Evolutionary conservation across 345 rosid species (phyloP).

Genomic region (Bruguiera sexangula): DNA sequence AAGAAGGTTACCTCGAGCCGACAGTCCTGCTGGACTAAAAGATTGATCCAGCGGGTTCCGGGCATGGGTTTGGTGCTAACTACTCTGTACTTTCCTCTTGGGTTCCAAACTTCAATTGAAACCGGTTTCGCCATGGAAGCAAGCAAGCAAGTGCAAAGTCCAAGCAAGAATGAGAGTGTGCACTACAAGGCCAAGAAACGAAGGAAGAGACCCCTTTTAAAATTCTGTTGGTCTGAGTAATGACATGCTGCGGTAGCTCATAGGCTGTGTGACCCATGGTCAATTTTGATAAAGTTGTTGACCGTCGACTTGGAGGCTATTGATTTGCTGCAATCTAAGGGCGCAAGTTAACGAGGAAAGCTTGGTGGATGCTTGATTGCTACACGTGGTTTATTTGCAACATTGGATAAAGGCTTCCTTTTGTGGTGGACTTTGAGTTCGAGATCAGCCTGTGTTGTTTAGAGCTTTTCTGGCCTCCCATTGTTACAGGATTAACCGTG

Average conservation of each 20-base stretch:
- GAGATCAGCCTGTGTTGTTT: too few relatives aligned
- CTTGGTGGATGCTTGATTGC: background rate
- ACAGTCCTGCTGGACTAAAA: constrained; percentile 80
- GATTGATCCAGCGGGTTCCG: constrained; percentile 97
- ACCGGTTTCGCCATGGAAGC: constrained; percentile 83
- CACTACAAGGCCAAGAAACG: background rate
- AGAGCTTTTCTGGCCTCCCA: too few relatives aligned
- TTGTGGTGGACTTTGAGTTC: background rate
- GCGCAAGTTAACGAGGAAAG: background rate
- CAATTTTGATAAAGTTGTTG: background rate
- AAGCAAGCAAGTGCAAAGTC: background rate
- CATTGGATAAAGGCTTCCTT: constrained; percentile 1
- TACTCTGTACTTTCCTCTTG: constrained; percentile 88
- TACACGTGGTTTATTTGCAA: background rate
- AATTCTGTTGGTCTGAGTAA: constrained; percentile 10
- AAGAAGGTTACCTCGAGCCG: constrained; percentile 69
- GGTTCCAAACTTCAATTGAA: constrained; percentile 86
- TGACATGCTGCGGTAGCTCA: background rate
- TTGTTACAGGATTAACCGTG: too few relatives aligned
- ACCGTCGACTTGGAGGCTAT: background rate
- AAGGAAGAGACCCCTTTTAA: constrained; percentile 9
- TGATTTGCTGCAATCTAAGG: background rate
- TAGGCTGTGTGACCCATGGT: background rate
- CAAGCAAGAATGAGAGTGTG: background rate
- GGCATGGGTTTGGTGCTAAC: constrained; percentile 97